phyloP scores from a whole-genome alignment of 805 yeast species.

The Candida koratica region DNA sequence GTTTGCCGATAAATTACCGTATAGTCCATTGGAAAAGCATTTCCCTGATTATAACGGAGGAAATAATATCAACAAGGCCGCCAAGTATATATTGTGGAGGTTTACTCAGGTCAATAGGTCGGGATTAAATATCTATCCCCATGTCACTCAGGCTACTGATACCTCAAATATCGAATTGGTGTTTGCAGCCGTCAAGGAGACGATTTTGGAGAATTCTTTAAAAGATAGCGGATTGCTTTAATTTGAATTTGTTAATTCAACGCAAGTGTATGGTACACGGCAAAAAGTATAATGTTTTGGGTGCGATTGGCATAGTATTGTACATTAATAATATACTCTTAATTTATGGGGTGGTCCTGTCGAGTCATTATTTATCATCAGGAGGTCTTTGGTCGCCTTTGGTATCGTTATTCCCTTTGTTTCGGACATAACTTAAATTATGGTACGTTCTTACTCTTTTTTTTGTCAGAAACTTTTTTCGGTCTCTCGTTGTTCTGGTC shows the following conservation, averaged over 20 bases:
- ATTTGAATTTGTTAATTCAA: no score
- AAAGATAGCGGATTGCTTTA: conserved; percentile 65
- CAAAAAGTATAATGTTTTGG: background rate
- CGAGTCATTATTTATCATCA: conserved; percentile 6
- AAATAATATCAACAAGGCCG: conserved; percentile 83
- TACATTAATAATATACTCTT: conserved; percentile 8
- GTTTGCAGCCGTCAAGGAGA: conserved; percentile 78
- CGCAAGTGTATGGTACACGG: no score
- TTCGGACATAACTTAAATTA: conserved; percentile 27
- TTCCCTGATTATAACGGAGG: conserved; percentile 94
- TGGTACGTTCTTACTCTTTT: conserved; percentile 20
- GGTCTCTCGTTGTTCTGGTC: no score
- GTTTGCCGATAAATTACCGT: conserved; percentile 77
- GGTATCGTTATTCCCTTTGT: no score
- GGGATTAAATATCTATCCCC: conserved; percentile 79
- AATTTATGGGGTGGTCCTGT: no score
- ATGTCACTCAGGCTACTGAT: conserved; percentile 92
- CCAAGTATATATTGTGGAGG: conserved; percentile 86
- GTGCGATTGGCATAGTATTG: conserved; percentile 7
- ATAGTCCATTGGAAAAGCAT: conserved; percentile 74
- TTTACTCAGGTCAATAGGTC: conserved; percentile 82
- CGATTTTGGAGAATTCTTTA: conserved; percentile 69
- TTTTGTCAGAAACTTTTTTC: no score
- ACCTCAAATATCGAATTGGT: conserved; percentile 84
- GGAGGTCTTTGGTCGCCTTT: no score